phyloP scores from a whole-genome alignment of 768 basidiomycete species.

The Filobasidium floriforme region DNA sequence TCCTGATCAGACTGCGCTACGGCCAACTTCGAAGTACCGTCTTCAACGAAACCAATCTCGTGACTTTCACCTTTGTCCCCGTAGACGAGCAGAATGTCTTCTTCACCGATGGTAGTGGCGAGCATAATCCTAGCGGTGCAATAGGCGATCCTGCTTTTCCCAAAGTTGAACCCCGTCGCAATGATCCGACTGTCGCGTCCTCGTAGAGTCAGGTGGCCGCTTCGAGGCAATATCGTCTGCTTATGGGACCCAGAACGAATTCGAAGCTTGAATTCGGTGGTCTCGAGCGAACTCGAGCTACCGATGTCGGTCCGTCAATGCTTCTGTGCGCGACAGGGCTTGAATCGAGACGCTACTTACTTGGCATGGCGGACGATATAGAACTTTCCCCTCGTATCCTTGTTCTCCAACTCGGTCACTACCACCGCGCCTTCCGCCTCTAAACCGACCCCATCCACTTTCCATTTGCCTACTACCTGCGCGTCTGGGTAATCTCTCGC shows the following conservation, averaged over 20 bases:
- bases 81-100: conserved; percentile 61
- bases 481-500: conserved; percentile 75
- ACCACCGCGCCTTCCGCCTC: conserved; percentile 53
- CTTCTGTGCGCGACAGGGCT: too few relatives aligned
- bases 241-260: not conserved
- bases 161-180: conserved; percentile 65
- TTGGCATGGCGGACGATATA: conserved; percentile 62
- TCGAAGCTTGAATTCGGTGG: not conserved
- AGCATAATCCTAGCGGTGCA: conserved; percentile 69
- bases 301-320: too few relatives aligned
- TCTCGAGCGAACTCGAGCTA: conserved; percentile 2
- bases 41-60: not conserved
- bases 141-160: conserved; percentile 57
- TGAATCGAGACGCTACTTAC: conserved; percentile 31
- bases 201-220: conserved; percentile 3
- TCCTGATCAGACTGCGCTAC: not conserved
- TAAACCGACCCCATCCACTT: conserved; percentile 52
- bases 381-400: conserved; percentile 60
- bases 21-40: not conserved
- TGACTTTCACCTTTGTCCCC: conserved; percentile 50
- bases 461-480: conserved; percentile 47
- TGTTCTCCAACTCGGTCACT: conserved; percentile 61
- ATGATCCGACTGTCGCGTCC: conserved; percentile 39
- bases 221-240: not conserved
- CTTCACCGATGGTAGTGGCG: conserved; percentile 55